These are phyloP conservation scores for Xerocomellus intermedius DNA, from an alignment of 768 basidiomycete species.

Conservation along the genomic window DNA sequence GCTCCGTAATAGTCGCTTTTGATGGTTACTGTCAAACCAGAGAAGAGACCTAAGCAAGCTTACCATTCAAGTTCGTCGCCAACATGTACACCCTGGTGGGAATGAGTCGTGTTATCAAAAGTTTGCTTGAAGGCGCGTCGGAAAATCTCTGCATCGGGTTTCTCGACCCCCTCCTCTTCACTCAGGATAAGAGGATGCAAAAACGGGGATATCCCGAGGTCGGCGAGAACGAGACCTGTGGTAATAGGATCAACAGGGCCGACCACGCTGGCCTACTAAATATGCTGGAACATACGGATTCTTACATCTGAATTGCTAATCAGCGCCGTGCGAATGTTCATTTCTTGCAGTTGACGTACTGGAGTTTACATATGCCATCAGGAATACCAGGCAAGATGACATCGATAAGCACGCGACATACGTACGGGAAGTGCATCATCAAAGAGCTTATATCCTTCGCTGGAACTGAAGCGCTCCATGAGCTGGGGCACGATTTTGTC, in stretches of 20 bases:
- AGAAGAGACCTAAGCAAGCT: constrained; percentile 15
- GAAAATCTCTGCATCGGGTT: constrained; percentile 64
- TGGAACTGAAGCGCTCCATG: constrained; percentile 67
- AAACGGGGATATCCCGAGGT: constrained; percentile 51
- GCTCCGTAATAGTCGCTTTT: constrained; percentile 70
- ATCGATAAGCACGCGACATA: constrained; percentile 17
- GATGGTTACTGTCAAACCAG: background rate
- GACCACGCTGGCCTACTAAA: background rate
- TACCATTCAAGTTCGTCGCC: constrained; percentile 74
- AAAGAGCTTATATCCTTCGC: constrained; percentile 64
- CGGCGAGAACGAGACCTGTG: constrained; percentile 51
- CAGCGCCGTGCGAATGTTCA: constrained; percentile 53
- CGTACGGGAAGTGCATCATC: constrained; percentile 53
- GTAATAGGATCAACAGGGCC: background rate
- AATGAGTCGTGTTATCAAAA: background rate
- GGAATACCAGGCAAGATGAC: background rate
- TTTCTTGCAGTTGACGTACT: constrained; percentile 48
- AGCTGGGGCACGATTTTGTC: constrained; percentile 56
- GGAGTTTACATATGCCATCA: constrained; percentile 1
- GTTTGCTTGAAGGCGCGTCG: constrained; percentile 34
- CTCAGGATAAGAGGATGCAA: constrained; percentile 64
- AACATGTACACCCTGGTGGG: constrained; percentile 58
- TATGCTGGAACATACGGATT: constrained; percentile 50
- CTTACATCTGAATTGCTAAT: constrained; percentile 74
- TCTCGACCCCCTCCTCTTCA: constrained; percentile 67